Conservation (phyloP, 371 early-diverging fungal genomes). For the Amoeboradix gromovi region DNA sequence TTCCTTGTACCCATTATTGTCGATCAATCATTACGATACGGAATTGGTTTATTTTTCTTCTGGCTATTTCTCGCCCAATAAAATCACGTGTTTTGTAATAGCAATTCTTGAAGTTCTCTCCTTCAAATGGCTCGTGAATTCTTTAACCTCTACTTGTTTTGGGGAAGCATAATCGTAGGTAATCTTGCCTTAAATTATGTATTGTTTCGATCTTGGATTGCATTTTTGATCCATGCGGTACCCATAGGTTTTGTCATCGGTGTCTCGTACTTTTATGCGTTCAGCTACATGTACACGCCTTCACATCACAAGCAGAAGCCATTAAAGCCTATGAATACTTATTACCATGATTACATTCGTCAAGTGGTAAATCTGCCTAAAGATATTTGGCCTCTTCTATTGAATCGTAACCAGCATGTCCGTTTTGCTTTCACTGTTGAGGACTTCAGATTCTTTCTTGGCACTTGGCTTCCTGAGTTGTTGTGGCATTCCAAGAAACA, state of each 20-base stretch:
- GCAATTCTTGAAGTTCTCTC: too few relatives aligned
- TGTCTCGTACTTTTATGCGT: background rate
- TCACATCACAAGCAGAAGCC: background rate
- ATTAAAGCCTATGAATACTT: background rate
- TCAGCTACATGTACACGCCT: background rate
- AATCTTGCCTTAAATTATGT: background rate
- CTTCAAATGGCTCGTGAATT: background rate
- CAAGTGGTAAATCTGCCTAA: background rate
- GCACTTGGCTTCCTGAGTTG: conserved; percentile 77
- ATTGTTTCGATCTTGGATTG: background rate
- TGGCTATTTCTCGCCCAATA: too few relatives aligned
- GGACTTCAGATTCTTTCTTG: conserved; percentile 63
- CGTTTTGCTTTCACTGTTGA: conserved; percentile 24
- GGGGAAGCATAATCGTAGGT: background rate
- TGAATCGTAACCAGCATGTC: background rate
- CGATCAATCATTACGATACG: too few relatives aligned
- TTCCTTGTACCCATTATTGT: too few relatives aligned
- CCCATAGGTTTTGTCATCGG: background rate
- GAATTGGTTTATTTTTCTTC: too few relatives aligned
- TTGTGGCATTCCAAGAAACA: conserved; percentile 78
- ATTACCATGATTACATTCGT: background rate
- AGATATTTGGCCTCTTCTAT: background rate
- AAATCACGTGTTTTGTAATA: too few relatives aligned
- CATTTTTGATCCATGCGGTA: background rate
- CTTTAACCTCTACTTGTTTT: background rate